These are phyloP conservation scores for Meripilus lineatus DNA, from an alignment of 1,284 basidiomycete genomes.

Conservation along the genomic window DNA sequence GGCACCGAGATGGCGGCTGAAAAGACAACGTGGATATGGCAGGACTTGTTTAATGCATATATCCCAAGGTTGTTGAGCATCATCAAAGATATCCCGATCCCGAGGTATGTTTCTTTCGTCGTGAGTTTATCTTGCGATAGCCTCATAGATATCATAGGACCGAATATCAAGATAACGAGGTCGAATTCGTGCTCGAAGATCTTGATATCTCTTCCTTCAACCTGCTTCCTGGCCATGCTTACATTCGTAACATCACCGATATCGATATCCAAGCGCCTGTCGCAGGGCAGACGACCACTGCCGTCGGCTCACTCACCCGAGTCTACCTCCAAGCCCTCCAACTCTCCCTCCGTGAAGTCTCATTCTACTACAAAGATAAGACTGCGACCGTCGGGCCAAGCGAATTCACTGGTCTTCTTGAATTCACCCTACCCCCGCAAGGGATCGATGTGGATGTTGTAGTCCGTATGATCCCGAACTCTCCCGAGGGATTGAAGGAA, in stretches of 20 bases:
- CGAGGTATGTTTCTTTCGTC: slow-evolving; percentile 39
- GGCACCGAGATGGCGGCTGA: slow-evolving; percentile 49
- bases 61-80: slow-evolving; percentile 44
- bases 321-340: slow-evolving; percentile 59
- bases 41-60: slow-evolving; percentile 65
- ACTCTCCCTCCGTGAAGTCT: slow-evolving; percentile 54
- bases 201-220: slow-evolving; percentile 59
- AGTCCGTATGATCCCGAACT: slow-evolving; percentile 53
- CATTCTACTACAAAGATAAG: slow-evolving; percentile 69
- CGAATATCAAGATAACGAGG: slow-evolving; percentile 59
- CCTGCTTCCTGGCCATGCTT: slow-evolving; percentile 63
- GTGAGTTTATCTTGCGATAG: not conserved
- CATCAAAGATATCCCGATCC: slow-evolving; percentile 57
- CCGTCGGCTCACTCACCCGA: slow-evolving; percentile 58
- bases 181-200: slow-evolving; percentile 70
- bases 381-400: slow-evolving; percentile 42
- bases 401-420: slow-evolving; percentile 56
- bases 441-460: slow-evolving; percentile 65
- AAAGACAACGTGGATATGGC: slow-evolving; percentile 65
- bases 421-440: slow-evolving; percentile 54
- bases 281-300: slow-evolving; percentile 32
- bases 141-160: slow-evolving; percentile 37
- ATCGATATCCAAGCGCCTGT: slow-evolving; percentile 54
- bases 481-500: slow-evolving; percentile 32
- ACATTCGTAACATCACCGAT: slow-evolving; percentile 69